Evolutionary conservation across 202 grass and related monocot genomes (phyloP).

Genomic region (Carex arenaria): DNA sequence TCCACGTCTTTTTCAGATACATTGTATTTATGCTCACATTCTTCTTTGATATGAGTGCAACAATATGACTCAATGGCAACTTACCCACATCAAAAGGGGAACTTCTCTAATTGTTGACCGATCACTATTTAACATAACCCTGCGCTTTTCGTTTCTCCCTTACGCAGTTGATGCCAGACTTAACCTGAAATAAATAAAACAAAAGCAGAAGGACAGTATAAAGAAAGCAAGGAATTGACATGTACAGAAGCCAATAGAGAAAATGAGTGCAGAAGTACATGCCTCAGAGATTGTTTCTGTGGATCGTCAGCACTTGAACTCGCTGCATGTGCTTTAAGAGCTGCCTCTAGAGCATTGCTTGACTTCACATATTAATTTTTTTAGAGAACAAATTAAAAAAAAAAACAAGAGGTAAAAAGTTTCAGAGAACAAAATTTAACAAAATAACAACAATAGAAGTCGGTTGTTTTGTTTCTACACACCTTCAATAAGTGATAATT

Average conservation of each 20-base stretch:
- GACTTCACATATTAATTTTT: slow-evolving; percentile 27
- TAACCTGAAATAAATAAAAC: slow-evolving; percentile 48
- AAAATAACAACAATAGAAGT: background rate
- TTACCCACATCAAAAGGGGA: slow-evolving; percentile 33
- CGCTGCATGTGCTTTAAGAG: slow-evolving; percentile 51
- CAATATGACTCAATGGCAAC: slow-evolving; percentile 42
- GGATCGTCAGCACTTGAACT: slow-evolving; percentile 50
- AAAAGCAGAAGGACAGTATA: slow-evolving; percentile 53
- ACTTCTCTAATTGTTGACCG: background rate
- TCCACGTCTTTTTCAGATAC: background rate
- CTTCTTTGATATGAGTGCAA: slow-evolving; percentile 31
- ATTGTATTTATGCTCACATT: background rate
- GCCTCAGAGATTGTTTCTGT: slow-evolving; percentile 45
- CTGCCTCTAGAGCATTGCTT: slow-evolving; percentile 46
- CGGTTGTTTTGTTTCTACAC: background rate
- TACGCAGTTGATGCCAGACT: slow-evolving; percentile 57
- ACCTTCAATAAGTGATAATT: background rate
- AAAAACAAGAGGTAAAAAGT: background rate
- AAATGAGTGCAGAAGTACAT: slow-evolving; percentile 39
- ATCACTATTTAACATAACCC: background rate
- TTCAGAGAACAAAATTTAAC: slow-evolving; percentile 25
- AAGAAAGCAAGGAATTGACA: slow-evolving; percentile 53
- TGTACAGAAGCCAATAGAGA: background rate
- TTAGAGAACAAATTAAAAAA: slow-evolving; percentile 20
- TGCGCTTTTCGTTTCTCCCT: slow-evolving; percentile 22